phyloP scores from a whole-genome alignment of 2,329 filamentous ascomycete species.

The Xylaria sp. region DNA sequence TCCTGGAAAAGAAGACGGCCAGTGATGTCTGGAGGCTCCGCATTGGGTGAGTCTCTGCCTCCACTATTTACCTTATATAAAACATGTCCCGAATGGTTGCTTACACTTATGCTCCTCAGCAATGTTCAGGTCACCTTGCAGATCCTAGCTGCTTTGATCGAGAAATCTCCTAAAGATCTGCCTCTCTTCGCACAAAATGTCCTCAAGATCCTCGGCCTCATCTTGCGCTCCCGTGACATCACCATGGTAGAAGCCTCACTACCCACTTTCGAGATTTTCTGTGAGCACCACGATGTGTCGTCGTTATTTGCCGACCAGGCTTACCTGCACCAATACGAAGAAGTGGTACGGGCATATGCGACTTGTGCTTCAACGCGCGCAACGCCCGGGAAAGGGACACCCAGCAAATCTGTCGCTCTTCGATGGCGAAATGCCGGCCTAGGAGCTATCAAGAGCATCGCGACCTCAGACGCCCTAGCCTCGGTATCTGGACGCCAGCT shows the following conservation, averaged over 20 bases:
- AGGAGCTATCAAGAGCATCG: conserved; percentile 82
- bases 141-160: conserved; percentile 90
- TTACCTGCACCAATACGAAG: conserved; percentile 84
- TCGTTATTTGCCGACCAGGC: conserved; percentile 86
- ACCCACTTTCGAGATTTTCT: conserved; percentile 87
- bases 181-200: conserved; percentile 88
- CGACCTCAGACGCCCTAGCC: conserved; percentile 80
- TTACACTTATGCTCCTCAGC: conserved; percentile 56
- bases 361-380: conserved; percentile 76
- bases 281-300: conserved; percentile 86
- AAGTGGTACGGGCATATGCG: conserved; percentile 83
- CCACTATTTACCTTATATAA: neutral
- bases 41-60: conserved; percentile 75
- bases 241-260: conserved; percentile 93
- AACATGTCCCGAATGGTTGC: conserved; percentile 3
- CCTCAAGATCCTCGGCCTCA: conserved; percentile 83
- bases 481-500: conserved; percentile 81
- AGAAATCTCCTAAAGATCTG: conserved; percentile 90
- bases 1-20: conserved; percentile 92
- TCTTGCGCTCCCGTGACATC: conserved; percentile 87
- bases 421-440: conserved; percentile 81
- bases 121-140: conserved; percentile 96
- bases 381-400: conserved; percentile 61
- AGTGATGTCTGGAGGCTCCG: conserved; percentile 90
- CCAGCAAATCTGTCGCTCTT: conserved; percentile 79